phyloP scores from a whole-genome alignment of 805 yeast genomes.

The Saccharomyces cerevisiae region DNA sequence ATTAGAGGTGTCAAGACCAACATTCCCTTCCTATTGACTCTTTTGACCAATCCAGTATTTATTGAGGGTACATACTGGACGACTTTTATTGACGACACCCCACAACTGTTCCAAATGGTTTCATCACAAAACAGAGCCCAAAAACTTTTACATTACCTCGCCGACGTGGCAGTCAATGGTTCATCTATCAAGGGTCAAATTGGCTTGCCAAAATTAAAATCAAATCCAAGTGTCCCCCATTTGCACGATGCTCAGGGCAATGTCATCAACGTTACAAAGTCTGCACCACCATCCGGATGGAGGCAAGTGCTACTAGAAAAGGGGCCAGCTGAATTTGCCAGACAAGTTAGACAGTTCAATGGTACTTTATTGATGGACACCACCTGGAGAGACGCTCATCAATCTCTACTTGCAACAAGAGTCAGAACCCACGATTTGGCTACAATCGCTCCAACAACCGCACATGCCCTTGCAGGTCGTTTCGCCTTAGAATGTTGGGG shows the following conservation, averaged over 20 bases:
- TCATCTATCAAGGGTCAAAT: slow-evolving; percentile 90
- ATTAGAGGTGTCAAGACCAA: slow-evolving; percentile 97
- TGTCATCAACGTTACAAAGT: slow-evolving; percentile 45
- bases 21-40: slow-evolving; percentile 86
- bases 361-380: slow-evolving; percentile 94
- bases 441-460: slow-evolving; percentile 87
- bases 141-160: slow-evolving; percentile 79
- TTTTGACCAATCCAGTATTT: slow-evolving; percentile 81
- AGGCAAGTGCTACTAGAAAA: slow-evolving; percentile 71
- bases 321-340: slow-evolving; percentile 85
- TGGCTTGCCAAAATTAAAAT: slow-evolving; percentile 74
- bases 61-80: slow-evolving; percentile 89
- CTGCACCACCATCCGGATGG: slow-evolving; percentile 71
- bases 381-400: slow-evolving; percentile 99
- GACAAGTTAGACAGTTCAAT: slow-evolving; percentile 67
- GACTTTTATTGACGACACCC: slow-evolving; percentile 97
- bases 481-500: slow-evolving; percentile 99
- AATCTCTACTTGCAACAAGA: slow-evolving; percentile 93
- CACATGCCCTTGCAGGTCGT: slow-evolving; percentile 79
- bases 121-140: slow-evolving; percentile 93
- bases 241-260: slow-evolving; percentile 55
- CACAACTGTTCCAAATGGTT: slow-evolving; percentile 86
- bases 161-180: slow-evolving; percentile 89
- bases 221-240: slow-evolving; percentile 66
- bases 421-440: slow-evolving; percentile 86